These are phyloP conservation scores for Phaeolepiota aurea DNA, from an alignment of 768 basidiomycete genomes.

Conservation along the genomic window DNA sequence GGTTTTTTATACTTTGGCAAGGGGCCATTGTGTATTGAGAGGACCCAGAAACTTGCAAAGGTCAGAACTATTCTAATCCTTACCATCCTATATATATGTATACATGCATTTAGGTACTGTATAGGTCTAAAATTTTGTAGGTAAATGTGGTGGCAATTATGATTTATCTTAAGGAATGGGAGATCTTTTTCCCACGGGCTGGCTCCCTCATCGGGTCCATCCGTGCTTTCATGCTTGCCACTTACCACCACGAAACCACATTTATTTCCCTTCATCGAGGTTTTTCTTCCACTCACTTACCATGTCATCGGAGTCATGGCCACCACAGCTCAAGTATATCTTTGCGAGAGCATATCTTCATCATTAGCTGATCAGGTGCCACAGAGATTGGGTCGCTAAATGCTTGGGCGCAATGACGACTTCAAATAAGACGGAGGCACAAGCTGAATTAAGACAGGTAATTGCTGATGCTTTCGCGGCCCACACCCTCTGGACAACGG, in stretches of 20 bases:
- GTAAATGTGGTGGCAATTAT: too few relatives aligned
- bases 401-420: conserved; percentile 90
- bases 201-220: not conserved
- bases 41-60: too few relatives aligned
- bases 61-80: too few relatives aligned
- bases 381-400: conserved; percentile 91
- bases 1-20: too few relatives aligned
- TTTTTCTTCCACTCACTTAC: not conserved
- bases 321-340: conserved; percentile 69
- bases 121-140: too few relatives aligned
- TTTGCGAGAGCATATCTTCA: not conserved
- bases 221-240: not conserved
- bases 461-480: conserved; percentile 87
- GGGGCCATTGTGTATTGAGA: too few relatives aligned
- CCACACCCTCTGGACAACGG: conserved; percentile 85
- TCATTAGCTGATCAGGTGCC: conserved; percentile 9
- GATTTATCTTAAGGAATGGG: not conserved
- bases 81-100: too few relatives aligned
- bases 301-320: conserved; percentile 79
- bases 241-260: too few relatives aligned
- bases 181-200: not conserved
- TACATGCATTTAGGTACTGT: too few relatives aligned
- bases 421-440: conserved; percentile 78
- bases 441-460: conserved; percentile 92
- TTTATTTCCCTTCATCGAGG: not conserved